These are phyloP conservation scores for Leccinum proliferum DNA, from an alignment of 1,284 basidiomycete species.

Conservation along the genomic window DNA sequence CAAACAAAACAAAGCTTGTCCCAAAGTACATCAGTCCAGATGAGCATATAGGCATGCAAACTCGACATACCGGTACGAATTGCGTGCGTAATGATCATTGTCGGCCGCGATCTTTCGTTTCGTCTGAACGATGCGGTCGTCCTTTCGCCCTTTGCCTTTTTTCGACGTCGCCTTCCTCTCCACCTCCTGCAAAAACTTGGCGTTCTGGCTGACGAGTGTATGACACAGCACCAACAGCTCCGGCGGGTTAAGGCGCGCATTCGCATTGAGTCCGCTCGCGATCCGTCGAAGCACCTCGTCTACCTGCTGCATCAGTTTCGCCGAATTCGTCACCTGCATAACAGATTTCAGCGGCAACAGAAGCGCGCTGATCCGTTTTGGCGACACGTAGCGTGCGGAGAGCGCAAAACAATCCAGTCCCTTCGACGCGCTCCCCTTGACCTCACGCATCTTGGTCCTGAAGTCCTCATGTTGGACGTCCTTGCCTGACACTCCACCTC, in stretches of 20 bases:
- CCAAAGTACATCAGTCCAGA: constrained; percentile 12
- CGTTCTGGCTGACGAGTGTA: constrained; percentile 88
- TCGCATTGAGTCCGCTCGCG: constrained; percentile 82
- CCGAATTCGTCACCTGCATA: constrained; percentile 81
- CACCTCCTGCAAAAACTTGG: constrained; percentile 68
- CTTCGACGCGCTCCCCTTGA: constrained; percentile 71
- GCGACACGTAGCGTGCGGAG: constrained; percentile 72
- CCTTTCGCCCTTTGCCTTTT: constrained; percentile 34
- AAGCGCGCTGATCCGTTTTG: constrained; percentile 70
- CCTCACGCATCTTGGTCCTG: constrained; percentile 93
- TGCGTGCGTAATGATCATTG: constrained; percentile 73
- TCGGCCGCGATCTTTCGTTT: constrained; percentile 60
- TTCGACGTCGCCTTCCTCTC: constrained; percentile 33
- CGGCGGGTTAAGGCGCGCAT: constrained; percentile 63
- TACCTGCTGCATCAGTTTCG: constrained; percentile 80
- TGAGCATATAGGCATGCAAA: not conserved
- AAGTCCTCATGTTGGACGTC: constrained; percentile 89
- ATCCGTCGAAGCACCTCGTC: constrained; percentile 89
- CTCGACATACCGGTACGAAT: constrained; percentile 68
- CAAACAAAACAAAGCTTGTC: constrained; percentile 85
- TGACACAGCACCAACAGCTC: constrained; percentile 85
- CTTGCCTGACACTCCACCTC: constrained; percentile 95
- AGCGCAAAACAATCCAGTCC: constrained; percentile 84
- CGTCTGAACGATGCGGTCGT: constrained; percentile 71
- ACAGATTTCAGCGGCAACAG: constrained; percentile 81